phyloP scores from a whole-genome alignment of 306 rosid species.

The Cucurbita ficifolia region DNA sequence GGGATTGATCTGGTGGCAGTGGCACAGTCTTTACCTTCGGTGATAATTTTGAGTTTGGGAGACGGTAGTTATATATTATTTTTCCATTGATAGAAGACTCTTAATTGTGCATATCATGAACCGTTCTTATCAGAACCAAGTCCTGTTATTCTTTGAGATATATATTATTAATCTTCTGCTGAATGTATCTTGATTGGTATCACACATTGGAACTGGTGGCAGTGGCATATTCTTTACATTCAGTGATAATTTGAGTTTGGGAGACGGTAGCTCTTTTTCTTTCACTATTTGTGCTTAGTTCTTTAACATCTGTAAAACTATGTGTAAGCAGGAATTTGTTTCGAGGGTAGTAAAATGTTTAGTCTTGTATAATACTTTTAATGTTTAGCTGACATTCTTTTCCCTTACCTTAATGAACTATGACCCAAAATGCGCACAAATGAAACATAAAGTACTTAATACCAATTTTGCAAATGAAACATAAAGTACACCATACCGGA shows the following conservation, averaged over 20 bases:
- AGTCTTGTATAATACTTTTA: background rate
- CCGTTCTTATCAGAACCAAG: background rate
- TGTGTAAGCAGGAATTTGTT: background rate
- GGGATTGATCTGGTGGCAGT: background rate
- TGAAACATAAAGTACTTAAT: background rate
- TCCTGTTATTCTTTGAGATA: background rate
- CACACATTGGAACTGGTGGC: no score
- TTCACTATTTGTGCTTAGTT: background rate
- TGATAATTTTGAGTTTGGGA: background rate
- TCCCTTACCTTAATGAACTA: background rate
- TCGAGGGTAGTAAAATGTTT: background rate
- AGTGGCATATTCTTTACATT: no score
- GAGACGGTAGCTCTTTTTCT: background rate
- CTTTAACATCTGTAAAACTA: background rate
- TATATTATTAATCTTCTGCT: background rate
- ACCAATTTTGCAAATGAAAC: background rate
- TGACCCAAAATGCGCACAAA: background rate
- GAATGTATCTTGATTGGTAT: background rate
- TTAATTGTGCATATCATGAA: background rate
- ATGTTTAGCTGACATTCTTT: background rate
- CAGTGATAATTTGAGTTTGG: no score
- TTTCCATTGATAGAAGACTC: background rate
- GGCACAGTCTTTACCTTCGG: background rate
- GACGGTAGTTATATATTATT: background rate
- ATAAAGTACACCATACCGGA: background rate